Conservation (phyloP, 1,284 basidiomycete species). For the Dichomitus squalens region DNA sequence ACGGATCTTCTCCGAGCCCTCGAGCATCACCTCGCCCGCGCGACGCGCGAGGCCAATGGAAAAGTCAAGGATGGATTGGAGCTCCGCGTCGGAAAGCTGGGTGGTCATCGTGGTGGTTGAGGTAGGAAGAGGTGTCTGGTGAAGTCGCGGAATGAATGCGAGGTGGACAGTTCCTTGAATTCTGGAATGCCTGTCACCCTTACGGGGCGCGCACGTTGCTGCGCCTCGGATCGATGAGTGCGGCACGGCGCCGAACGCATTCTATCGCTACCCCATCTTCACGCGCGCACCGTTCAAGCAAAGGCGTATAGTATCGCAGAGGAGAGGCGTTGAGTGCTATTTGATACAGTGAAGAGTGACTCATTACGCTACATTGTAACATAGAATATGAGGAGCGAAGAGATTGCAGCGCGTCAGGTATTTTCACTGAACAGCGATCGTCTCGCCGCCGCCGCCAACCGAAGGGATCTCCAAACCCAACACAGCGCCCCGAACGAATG, state of each 20-base stretch:
- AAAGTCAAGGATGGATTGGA: conserved; percentile 73
- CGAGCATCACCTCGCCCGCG: conserved; percentile 72
- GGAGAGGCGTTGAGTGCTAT: not conserved
- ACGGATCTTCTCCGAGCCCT: conserved; percentile 75
- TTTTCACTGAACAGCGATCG: conserved; percentile 7
- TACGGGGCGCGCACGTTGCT: conserved; percentile 5
- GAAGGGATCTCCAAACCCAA: conserved; percentile 6
- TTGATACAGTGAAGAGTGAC: conserved; percentile 5
- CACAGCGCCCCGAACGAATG: not conserved
- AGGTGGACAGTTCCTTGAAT: not conserved
- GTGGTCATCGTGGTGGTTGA: conserved; percentile 6
- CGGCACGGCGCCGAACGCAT: conserved; percentile 7
- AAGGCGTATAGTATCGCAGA: not conserved
- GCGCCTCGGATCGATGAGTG: conserved; percentile 10
- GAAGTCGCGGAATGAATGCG: not conserved
- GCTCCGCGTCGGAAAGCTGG: conserved; percentile 39
- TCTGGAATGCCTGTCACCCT: not conserved
- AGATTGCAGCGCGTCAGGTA: not conserved
- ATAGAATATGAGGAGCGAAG: not conserved
- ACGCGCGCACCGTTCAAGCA: not conserved
- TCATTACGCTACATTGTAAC: not conserved
- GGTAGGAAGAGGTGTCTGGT: not conserved
- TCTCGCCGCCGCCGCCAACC: not conserved
- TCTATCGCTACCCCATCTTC: not conserved
- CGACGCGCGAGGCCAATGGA: conserved; percentile 71